Evolutionary conservation across 1,284 basidiomycete species (phyloP), one percentile per base, ranked within the genome.

Genomic region (Ceratobasidium theobromae): DNA sequence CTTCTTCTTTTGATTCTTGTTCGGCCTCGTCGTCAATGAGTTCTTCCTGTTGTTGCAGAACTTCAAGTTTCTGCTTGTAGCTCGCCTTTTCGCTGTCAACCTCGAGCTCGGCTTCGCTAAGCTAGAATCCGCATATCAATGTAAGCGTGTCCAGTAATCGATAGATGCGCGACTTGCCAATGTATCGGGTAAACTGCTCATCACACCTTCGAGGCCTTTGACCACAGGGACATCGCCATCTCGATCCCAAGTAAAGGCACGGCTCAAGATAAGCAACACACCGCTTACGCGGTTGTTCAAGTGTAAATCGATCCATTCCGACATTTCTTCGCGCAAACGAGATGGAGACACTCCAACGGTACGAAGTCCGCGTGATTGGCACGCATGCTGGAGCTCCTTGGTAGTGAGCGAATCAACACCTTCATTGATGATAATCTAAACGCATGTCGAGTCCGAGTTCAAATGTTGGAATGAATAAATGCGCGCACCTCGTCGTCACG

Each of bases 11-110:
- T 75, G 81, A 86, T 73, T 99, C 97, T 78, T 99, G 96, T 76
- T 98, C 96, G 70, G 95, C 88, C 78, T 99, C 96, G 75, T 98
- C 96, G 76, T 98, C 95, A 75, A 99, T 99, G 68, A 99, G 90
- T 77, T 99, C 96, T 76, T 99, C 94, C 77, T 99, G 96, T 75
- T 99, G 93, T 74, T 97, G 91, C 75, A 99, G 80, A 6, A 99
- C 96, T 72, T 98, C 96, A 67, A 99, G 85, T 78, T 96, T 95
- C 81, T 98, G 93, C 81, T 98, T 97, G 84, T 98, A 98, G 72
- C 88, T 93, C 14, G 95, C 92, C 62, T 91, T 89, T 57, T 97
- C 94, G 66, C 89, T 91, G 73, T 94, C 93, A 48, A 98, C 95
- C 77, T 95, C 91, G 53, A 99, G 84, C 77, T 98, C 96, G 25